These are phyloP conservation scores for Kernera saxatilis DNA, from an alignment of 345 rosid genomes.

Conservation along the genomic window DNA sequence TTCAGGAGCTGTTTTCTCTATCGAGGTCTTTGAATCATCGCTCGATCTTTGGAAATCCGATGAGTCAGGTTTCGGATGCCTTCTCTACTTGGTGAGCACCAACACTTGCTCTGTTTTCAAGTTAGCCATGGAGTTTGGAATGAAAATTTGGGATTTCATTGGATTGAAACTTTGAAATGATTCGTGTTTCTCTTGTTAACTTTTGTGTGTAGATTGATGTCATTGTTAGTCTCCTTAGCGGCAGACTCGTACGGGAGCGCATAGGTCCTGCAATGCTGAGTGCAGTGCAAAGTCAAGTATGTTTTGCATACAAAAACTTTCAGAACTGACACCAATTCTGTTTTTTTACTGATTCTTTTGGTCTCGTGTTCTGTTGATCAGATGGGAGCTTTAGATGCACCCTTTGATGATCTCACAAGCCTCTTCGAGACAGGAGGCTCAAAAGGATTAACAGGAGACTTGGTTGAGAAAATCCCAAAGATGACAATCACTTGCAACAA, in stretches of 20 bases:
- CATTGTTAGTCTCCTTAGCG: conserved; percentile 89
- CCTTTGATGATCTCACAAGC: conserved; percentile 63
- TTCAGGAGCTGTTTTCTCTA: conserved; percentile 96
- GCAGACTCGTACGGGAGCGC: conserved; percentile 89
- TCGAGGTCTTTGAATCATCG: conserved; percentile 95
- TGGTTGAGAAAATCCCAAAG: conserved; percentile 85
- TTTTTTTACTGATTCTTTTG: not conserved
- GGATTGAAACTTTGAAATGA: not conserved
- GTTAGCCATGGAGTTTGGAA: not conserved
- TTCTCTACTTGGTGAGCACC: conserved; percentile 79
- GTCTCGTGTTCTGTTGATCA: conserved; percentile 20
- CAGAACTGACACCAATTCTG: not conserved
- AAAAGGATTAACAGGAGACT: conserved; percentile 73
- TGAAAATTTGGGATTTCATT: not conserved
- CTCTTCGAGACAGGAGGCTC: conserved; percentile 74
- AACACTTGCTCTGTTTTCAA: conserved; percentile 7
- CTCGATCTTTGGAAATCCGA: conserved; percentile 88
- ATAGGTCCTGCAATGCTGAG: conserved; percentile 98
- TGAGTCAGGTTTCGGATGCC: conserved; percentile 83
- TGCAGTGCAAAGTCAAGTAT: conserved; percentile 98
- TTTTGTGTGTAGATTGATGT: conserved; percentile 72
- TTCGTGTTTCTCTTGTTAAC: not conserved
- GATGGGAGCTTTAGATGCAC: conserved; percentile 91
- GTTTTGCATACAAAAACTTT: not conserved
- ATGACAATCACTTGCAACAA: conserved; percentile 56